Evolutionary conservation across 768 basidiomycete species (phyloP), one percentile per base, ranked within the genome.

Genomic region (Neoboletus subvelutipes): DNA sequence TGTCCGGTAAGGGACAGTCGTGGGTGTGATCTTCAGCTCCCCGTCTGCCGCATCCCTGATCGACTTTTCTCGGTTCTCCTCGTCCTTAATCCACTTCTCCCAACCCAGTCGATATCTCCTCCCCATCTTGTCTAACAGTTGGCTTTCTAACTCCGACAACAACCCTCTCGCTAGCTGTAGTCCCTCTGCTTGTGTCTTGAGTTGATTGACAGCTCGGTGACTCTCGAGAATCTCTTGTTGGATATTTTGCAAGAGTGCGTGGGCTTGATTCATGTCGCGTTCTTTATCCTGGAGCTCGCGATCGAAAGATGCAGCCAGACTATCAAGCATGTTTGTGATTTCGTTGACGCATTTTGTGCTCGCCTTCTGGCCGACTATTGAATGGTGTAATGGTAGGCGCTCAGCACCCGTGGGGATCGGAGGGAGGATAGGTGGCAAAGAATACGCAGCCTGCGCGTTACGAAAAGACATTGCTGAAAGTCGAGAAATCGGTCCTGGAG

Each of bases 241-340:
- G 50, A 97, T 94, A 65, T 90, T 92, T 43, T 79, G 79, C 37
- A 96, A 80, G 37, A 97, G 77, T 1, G 92, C 88, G 64, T 91
- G 89, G 1, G 95, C 95, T 66, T 98, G 96, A 5, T 82, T 83
- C 64, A 89, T 86, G 66, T 97, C 94, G 39, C 94, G 84, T 67
- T 98, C 94, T 69, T 95, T 94, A 55, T 93, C 90, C 57, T 85
- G 82, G 15, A 98, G 78, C 73, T 99, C 96, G 62, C 88, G 86
- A 65, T 99, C 96, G 67, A 94, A 98, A 0, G 91, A 88, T 8
- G 85, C 77, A 0, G 95, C 96, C 20, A 99, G 80, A 64, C 85
- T 87, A 60, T 94, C 92, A 62, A 99, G 79, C 82, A 98, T 87
- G 49, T 79, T 79, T 11, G 92, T 83, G 70, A 95, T 86, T 61